A percentile compares a stretch with the other conserved stretches of the same genome.
These are phyloP conservation scores for Citrullus mucosospermus DNA, from an alignment of 306 rosid genomes.

Conservation along the genomic window DNA sequence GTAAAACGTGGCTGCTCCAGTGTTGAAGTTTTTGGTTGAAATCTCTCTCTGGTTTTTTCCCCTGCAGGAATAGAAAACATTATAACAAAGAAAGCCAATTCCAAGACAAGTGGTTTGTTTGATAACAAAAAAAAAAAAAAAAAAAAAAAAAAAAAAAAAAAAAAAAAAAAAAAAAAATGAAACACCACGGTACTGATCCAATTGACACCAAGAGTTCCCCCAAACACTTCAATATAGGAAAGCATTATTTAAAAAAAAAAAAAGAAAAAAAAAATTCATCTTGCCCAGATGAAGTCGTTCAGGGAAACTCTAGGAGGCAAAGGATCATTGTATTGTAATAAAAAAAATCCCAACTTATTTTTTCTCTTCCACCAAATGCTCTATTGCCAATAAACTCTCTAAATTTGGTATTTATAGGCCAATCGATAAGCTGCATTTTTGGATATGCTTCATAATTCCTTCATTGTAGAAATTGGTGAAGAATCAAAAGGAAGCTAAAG, in stretches of 20 bases:
- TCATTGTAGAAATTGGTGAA: neutral
- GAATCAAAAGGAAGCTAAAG: neutral
- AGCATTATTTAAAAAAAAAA: neutral
- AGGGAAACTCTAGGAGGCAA: conserved; percentile 21
- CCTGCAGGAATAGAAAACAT: no score
- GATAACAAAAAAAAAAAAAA: no score
- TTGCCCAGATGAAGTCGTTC: conserved; percentile 15
- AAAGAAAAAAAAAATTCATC: neutral
- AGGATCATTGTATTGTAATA: neutral
- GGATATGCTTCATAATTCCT: neutral
- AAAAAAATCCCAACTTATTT: neutral
- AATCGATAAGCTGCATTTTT: neutral
- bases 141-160: no score
- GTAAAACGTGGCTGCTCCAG: no score
- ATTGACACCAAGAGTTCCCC: conserved; percentile 31
- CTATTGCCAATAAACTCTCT: neutral
- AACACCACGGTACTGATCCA: neutral
- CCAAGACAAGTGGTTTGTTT: neutral
- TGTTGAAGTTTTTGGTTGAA: no score
- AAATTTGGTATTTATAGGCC: neutral
- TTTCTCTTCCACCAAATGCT: neutral
- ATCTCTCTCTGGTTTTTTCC: no score
- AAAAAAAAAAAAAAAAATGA: neutral
- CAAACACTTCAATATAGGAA: conserved; percentile 34
- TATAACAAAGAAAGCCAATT: no score